Conservation (phyloP, 164 flowering plant genomes). For the Litsea cubeba region DNA sequence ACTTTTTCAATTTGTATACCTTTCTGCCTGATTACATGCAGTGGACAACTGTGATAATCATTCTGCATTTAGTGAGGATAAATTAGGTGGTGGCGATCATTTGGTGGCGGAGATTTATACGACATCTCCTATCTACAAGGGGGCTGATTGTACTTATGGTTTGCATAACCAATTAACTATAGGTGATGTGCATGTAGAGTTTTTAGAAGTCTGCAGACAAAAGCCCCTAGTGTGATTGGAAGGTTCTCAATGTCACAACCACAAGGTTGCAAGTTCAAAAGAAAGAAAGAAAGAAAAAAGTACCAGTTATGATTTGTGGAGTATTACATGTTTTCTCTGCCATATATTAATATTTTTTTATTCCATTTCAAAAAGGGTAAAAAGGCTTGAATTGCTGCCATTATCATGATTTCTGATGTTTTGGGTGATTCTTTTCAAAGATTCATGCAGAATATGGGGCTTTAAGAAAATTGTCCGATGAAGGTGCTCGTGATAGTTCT, state of each 20-base stretch:
- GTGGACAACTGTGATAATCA: neutral
- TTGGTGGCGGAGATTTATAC: neutral
- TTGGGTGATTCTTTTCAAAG: conserved; percentile 28
- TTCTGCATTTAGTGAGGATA: neutral
- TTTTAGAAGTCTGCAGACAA: too few species aligned
- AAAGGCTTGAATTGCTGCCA: neutral
- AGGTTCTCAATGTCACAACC: too few species aligned
- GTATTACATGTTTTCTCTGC: neutral
- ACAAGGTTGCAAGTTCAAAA: too few species aligned
- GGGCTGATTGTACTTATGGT: neutral
- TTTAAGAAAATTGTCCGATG: conserved; percentile 22
- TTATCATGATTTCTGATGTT: conserved; percentile 7
- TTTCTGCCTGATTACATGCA: neutral
- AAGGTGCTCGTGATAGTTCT: conserved; percentile 22
- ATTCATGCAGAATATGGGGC: conserved; percentile 61
- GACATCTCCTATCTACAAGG: neutral
- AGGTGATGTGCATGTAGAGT: too few species aligned
- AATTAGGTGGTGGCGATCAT: neutral
- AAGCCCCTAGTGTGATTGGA: too few species aligned
- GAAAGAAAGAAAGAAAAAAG: too few species aligned
- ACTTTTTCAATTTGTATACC: neutral
- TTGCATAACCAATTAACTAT: neutral
- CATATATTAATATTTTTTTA: too few species aligned
- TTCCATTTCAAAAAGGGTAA: neutral
- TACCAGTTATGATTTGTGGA: neutral